A percentile compares a stretch with the other conserved stretches of the same genome.
phyloP scores from a whole-genome alignment of 257 asterid genomes.

The Capsicum chinense region DNA sequence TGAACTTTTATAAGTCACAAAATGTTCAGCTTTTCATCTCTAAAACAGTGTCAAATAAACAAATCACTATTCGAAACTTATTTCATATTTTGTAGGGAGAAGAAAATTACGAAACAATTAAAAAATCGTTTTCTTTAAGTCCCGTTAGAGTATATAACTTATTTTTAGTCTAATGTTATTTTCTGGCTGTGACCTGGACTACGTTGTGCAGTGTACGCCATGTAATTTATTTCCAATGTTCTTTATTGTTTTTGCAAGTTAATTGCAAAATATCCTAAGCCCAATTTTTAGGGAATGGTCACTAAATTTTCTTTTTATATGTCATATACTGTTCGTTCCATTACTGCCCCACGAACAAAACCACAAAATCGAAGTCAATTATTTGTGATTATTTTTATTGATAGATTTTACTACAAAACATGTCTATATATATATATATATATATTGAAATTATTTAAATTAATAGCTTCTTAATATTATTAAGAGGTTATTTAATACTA shows the following conservation, averaged over 20 bases:
- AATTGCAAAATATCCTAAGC: not conserved
- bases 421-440: not conserved
- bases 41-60: no score
- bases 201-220: conserved; percentile 25
- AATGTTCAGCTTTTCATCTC: no score
- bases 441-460: no score
- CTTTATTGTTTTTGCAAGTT: conserved; percentile 1
- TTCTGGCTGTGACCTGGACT: not conserved
- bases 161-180: not conserved
- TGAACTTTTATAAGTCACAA: not conserved
- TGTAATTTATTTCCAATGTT: not conserved
- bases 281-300: not conserved
- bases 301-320: not conserved
- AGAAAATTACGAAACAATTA: not conserved
- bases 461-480: no score
- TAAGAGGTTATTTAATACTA: no score
- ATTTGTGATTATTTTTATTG: not conserved
- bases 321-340: not conserved
- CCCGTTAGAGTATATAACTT: not conserved
- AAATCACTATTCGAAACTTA: not conserved
- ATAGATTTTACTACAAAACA: not conserved
- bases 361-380: not conserved
- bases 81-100: not conserved
- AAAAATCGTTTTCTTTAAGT: not conserved
- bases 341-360: not conserved